These are phyloP conservation scores for Chaetothyriales sp. DNA, from an alignment of 2,329 filamentous ascomycete species.

Conservation along the genomic window DNA sequence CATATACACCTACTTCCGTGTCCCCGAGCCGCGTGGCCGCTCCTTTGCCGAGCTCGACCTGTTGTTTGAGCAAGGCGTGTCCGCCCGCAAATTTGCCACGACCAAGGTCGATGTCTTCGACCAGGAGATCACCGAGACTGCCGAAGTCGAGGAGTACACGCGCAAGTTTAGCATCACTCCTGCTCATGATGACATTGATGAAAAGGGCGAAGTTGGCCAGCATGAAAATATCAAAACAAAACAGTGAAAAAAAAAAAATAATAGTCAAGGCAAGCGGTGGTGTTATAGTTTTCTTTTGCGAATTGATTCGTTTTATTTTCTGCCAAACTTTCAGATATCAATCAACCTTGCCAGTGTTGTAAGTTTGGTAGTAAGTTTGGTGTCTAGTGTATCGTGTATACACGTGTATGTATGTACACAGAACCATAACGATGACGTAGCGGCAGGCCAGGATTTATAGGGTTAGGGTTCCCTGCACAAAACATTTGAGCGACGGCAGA, in stretches of 20 bases:
- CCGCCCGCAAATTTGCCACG: slow-evolving; percentile 55
- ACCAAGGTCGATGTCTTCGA: slow-evolving; percentile 43
- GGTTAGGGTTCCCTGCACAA: not conserved
- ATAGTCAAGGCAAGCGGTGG: too few relatives aligned
- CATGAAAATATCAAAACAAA: not conserved
- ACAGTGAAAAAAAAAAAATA: not conserved
- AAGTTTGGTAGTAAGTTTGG: too few relatives aligned
- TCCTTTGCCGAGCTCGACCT: slow-evolving; percentile 78
- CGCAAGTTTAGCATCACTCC: not conserved
- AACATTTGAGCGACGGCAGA: too few relatives aligned
- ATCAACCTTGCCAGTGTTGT: too few relatives aligned
- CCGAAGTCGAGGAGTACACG: slow-evolving; percentile 4
- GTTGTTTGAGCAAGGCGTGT: slow-evolving; percentile 59
- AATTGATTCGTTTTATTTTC: not conserved
- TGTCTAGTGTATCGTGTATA: too few relatives aligned
- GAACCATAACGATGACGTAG: not conserved
- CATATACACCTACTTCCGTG: slow-evolving; percentile 64
- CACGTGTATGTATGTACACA: too few relatives aligned
- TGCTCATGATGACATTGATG: not conserved
- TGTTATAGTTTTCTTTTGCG: too few relatives aligned
- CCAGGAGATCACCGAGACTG: slow-evolving; percentile 18
- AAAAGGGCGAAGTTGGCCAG: not conserved
- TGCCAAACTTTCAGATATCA: too few relatives aligned
- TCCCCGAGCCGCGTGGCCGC: slow-evolving; percentile 65
- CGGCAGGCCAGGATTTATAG: not conserved